Conservation (phyloP, 805 yeast genomes). For the Isabelozyma pseudorhagii region DNA sequence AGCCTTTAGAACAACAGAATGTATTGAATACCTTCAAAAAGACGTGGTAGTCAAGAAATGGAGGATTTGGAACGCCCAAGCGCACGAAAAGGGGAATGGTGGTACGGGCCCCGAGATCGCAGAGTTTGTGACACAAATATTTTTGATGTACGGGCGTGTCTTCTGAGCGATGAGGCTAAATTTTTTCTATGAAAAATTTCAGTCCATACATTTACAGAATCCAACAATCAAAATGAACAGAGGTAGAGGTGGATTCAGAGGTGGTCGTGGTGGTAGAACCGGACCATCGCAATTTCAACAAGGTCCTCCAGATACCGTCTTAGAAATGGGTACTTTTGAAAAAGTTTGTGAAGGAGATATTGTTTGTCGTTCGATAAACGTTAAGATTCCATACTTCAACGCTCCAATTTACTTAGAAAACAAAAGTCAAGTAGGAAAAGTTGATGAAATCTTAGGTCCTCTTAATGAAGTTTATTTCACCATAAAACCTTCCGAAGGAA, state of each 20-base stretch:
- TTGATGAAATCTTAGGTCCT: conserved; percentile 97
- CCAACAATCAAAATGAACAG: conserved; percentile 50
- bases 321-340: conserved; percentile 90
- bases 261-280: conserved; percentile 66
- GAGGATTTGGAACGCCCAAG: not conserved
- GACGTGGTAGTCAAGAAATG: no score
- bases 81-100: not conserved
- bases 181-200: conserved; percentile 9
- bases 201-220: not conserved
- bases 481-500: conserved; percentile 93
- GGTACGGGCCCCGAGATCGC: not conserved
- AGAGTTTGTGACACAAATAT: not conserved
- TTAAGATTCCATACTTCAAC: conserved; percentile 95
- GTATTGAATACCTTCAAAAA: not conserved
- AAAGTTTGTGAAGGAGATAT: conserved; percentile 97
- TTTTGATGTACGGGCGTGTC: not conserved
- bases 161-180: conserved; percentile 4
- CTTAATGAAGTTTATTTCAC: conserved; percentile 97
- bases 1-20: not conserved
- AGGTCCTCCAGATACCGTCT: conserved; percentile 95
- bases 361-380: conserved; percentile 91
- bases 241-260: conserved; percentile 69
- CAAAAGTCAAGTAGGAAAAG: conserved; percentile 94
- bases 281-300: conserved; percentile 69
- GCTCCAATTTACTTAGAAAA: conserved; percentile 97